Conservation (phyloP, 1,284 basidiomycete species). For the Neonothopanus nambi region DNA sequence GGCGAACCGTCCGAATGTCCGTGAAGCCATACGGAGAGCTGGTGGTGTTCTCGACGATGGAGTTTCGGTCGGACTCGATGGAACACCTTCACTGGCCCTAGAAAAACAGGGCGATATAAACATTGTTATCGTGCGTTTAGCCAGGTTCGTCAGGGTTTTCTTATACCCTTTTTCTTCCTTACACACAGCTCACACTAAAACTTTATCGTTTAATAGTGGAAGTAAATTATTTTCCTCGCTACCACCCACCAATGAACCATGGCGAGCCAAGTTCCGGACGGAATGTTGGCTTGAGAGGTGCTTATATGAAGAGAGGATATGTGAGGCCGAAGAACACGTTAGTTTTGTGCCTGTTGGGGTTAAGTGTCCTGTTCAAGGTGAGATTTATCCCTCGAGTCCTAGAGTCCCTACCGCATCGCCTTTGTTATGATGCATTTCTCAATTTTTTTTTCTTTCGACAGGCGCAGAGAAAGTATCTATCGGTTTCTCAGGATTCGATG, state of each 20-base stretch:
- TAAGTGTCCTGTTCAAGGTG: conserved; percentile 53
- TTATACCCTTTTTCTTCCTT: not conserved
- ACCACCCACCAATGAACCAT: conserved; percentile 24
- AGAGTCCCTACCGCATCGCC: not conserved
- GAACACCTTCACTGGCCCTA: too few species aligned
- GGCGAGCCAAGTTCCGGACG: conserved; percentile 58
- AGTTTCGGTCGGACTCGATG: conserved; percentile 41
- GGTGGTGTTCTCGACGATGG: conserved; percentile 46
- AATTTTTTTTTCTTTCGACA: conserved; percentile 26
- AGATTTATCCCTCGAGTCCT: conserved; percentile 12
- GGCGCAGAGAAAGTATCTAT: conserved; percentile 54
- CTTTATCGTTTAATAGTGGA: conserved; percentile 42
- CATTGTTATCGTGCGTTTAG: conserved; percentile 68
- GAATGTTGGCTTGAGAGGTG: conserved; percentile 84
- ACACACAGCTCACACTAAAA: conserved; percentile 3
- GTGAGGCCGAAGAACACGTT: conserved; percentile 57
- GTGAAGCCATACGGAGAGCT: conserved; percentile 53
- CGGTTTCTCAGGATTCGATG: conserved; percentile 71
- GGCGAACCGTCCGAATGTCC: conserved; percentile 54
- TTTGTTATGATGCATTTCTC: conserved; percentile 7
- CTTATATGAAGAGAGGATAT: conserved; percentile 65
- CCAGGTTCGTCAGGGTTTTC: conserved; percentile 48
- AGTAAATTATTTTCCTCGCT: conserved; percentile 42
- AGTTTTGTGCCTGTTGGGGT: conserved; percentile 61
- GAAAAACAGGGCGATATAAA: conserved; percentile 50